Conservation (phyloP, 2,329 filamentous ascomycete genomes). For the Fusarium sp. region DNA sequence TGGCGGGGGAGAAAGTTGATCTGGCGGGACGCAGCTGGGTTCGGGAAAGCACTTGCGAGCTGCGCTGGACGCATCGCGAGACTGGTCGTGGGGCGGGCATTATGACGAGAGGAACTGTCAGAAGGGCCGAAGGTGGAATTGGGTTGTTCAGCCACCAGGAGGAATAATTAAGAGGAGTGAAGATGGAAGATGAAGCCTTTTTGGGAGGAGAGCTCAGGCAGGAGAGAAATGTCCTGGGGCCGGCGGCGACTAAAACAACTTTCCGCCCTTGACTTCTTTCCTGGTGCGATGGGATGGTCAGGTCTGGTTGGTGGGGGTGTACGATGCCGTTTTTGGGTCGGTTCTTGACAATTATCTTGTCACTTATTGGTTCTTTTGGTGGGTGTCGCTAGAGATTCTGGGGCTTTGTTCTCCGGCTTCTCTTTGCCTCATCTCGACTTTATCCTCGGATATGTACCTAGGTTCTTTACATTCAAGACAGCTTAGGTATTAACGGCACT, state of each 20-base stretch:
- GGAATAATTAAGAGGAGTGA: background rate
- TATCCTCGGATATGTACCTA: slow-evolving; percentile 18
- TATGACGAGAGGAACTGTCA: slow-evolving; percentile 10
- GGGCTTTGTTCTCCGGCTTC: slow-evolving; percentile 2
- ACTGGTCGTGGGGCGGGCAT: slow-evolving; percentile 56
- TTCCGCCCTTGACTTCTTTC: slow-evolving; percentile 31
- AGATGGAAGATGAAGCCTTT: background rate
- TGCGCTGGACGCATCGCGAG: slow-evolving; percentile 56
- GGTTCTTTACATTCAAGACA: background rate
- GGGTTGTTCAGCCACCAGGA: slow-evolving; percentile 45
- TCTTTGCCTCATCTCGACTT: background rate
- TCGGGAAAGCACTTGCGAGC: slow-evolving; percentile 51
- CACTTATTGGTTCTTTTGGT: slow-evolving; percentile 38
- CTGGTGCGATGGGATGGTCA: slow-evolving; percentile 28
- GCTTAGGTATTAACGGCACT: background rate
- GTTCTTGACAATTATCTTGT: slow-evolving; percentile 44
- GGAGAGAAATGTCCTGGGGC: slow-evolving; percentile 20
- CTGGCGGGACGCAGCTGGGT: slow-evolving; percentile 47
- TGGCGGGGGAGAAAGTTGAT: slow-evolving; percentile 41
- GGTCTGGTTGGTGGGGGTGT: slow-evolving; percentile 25
- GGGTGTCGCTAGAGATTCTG: slow-evolving; percentile 18
- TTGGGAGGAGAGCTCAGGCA: slow-evolving; percentile 16
- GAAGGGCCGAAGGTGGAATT: slow-evolving; percentile 8
- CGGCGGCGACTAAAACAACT: slow-evolving; percentile 38
- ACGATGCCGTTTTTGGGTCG: slow-evolving; percentile 18